Evolutionary conservation across 768 basidiomycete species (phyloP), one percentile per base, ranked within the genome.

Genomic region (Hypsizygus marmoreus): DNA sequence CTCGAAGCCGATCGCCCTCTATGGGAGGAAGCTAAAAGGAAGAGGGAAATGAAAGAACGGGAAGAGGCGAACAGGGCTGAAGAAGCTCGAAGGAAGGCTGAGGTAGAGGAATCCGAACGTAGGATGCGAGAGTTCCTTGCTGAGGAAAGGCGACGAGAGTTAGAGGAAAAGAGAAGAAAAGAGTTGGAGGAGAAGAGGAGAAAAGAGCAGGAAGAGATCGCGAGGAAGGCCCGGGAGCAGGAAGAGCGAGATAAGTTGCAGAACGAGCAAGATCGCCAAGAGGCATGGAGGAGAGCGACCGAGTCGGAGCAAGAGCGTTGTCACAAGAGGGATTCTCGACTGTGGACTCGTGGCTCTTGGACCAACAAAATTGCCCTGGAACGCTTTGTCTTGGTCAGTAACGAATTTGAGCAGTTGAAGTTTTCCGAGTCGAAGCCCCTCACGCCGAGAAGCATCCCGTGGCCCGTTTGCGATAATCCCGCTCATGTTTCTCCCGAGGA

Each of bases 361-460:
- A 31, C 34, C 12, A 33, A 24, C 13, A 1, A 4, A 0, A 11
- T 16, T 8, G 52, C 45, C 16, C 16, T 44, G 16, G 31, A 29
- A 29, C 40, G 52, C 29, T 54, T 54, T 32, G 14, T 16, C 24
- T 11, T 29, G 19, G 25, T 49, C 30, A 12, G 45, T 28, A 29
- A 25, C 10, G 49, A 54, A 19, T 50, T 54, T 17, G 55, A 58
- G 12, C 43, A 31, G 12, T 32, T 43, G 34, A 57, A 53, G 36
- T 60, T 61, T 43, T 57, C 60, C 11, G 58, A 63, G 41, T 24
- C 37, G 17, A 44, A 52, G 30, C 61, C 57, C 11, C 44, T 57
- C 35, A 55, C 50, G 29, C 42, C 51, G 10, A 24, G n/a, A 14
- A 48, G 34, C 19, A 32, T 61, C 29, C 60, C 60, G 3, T 58